phyloP scores from a whole-genome alignment of 495 filamentous ascomycete genomes.

The Penicillium alfredii region DNA sequence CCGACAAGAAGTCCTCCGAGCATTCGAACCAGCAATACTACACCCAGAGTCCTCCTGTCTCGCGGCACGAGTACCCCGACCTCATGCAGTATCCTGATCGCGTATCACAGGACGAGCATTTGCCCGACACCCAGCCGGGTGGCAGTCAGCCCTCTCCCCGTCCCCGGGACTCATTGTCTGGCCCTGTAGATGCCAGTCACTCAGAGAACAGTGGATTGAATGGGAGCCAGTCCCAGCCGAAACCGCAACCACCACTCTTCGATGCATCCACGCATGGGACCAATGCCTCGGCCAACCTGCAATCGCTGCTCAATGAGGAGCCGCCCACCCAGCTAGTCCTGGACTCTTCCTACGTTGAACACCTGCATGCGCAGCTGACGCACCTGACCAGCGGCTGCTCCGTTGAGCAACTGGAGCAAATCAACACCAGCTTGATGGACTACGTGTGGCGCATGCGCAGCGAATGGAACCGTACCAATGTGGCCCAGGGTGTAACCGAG shows the following conservation, averaged over 20 bases:
- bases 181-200: constrained; percentile 17
- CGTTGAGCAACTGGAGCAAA: constrained; percentile 91
- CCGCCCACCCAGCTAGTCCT: constrained; percentile 45
- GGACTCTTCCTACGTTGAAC: constrained; percentile 47
- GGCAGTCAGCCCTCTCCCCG: constrained; percentile 35
- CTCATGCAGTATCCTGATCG: constrained; percentile 33
- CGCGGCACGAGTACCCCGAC: constrained; percentile 31
- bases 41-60: constrained; percentile 49
- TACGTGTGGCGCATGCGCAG: constrained; percentile 70
- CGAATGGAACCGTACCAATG: constrained; percentile 73
- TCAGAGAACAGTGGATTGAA: constrained; percentile 27
- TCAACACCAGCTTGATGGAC: constrained; percentile 87
- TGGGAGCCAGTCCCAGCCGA: constrained; percentile 37
- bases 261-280: constrained; percentile 28
- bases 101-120: constrained; percentile 39
- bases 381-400: constrained; percentile 68
- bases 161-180: constrained; percentile 14
- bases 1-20: constrained; percentile 61
- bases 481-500: constrained; percentile 53
- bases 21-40: constrained; percentile 46
- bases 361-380: constrained; percentile 54
- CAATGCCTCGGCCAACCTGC: constrained; percentile 30
- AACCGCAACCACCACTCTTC: constrained; percentile 44
- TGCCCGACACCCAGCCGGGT: constrained; percentile 42
- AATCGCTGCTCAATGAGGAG: constrained; percentile 40